Evolutionary conservation across 805 yeast genomes (phyloP), one percentile per base, ranked within the genome.

Genomic region (Myxozyma kluyveri): DNA sequence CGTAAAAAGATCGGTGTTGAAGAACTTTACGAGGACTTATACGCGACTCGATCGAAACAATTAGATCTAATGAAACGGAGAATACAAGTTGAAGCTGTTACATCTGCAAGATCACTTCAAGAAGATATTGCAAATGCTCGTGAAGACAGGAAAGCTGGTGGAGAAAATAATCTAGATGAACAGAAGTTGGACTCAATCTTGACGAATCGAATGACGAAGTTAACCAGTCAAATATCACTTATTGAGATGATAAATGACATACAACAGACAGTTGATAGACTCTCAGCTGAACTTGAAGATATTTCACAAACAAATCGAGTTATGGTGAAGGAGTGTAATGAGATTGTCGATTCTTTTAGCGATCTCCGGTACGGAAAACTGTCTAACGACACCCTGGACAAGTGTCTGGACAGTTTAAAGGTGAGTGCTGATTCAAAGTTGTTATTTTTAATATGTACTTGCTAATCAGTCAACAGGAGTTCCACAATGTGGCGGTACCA

Each of bases 291-390:
- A 40, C 35, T 49, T 1, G 46, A 42, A 6, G 41, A 18, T 3
- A n/a, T 54, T 12, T 50, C 50, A 12, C 31, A 27, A 18, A 26
- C 18, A 6, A 31, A 47, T 19, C 36, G 23, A 5, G 27, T 40
- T 3, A 22, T 29, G 37, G 21, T 47, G 33, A 42, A 29, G n/a
- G 42, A 38, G n/a, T 26, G 45, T 14, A 23, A 43, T 22, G 33
- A 40, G 3, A 36, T 50, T 19, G 43, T 45, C 21, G 59, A 55
- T 29, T 40, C 52, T 3, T 41, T 56, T 9, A 56, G 60, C 31
- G 60, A 56, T 19, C 39, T 56, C 47, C 46, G 47, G 37, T 56
- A 56, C 33, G 45, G 45, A 9, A 46, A 50, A 29, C 18, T 50
- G 48, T 10, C 24, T 12, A 17, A 18, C 17, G 36, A 36, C 6